phyloP scores from a whole-genome alignment of 2,329 filamentous ascomycete genomes.

The Fusarium sublunatum region DNA sequence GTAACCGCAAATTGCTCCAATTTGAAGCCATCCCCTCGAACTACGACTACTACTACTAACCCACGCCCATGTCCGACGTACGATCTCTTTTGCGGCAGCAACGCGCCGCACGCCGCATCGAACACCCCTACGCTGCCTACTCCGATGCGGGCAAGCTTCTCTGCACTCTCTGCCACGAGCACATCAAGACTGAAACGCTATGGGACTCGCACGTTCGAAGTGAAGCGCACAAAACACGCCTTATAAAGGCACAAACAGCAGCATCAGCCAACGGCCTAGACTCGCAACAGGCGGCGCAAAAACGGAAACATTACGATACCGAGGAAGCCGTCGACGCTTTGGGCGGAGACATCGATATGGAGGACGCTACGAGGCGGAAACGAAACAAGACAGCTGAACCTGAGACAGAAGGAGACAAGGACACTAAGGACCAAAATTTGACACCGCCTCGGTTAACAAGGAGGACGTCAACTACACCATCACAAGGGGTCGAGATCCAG shows the following conservation, averaged over 20 bases:
- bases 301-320: conserved; percentile 53
- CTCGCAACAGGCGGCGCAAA: conserved; percentile 40
- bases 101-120: conserved; percentile 77
- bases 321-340: conserved; percentile 43
- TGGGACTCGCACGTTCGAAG: conserved; percentile 73
- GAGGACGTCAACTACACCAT: conserved; percentile 63
- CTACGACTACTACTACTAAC: neutral
- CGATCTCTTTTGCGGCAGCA: conserved; percentile 83
- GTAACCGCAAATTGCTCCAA: conserved; percentile 11
- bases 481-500: conserved; percentile 68
- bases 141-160: conserved; percentile 74
- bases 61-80: conserved; percentile 75
- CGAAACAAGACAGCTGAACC: conserved; percentile 56
- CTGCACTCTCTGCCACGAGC: conserved; percentile 73
- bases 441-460: conserved; percentile 59
- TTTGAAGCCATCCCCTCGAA: conserved; percentile 19
- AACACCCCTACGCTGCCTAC: conserved; percentile 76
- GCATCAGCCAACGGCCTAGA: conserved; percentile 27
- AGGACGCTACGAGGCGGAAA: conserved; percentile 56
- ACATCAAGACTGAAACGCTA: conserved; percentile 72
- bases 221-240: conserved; percentile 53
- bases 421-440: conserved; percentile 36
- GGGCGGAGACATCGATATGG: conserved; percentile 52
- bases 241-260: conserved; percentile 41
- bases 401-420: conserved; percentile 35